Percentiles rank a stretch among this genome's conserved stretches.
Evolutionary conservation across 768 basidiomycete species (phyloP).

Genomic region (Lactarius hengduanensis): DNA sequence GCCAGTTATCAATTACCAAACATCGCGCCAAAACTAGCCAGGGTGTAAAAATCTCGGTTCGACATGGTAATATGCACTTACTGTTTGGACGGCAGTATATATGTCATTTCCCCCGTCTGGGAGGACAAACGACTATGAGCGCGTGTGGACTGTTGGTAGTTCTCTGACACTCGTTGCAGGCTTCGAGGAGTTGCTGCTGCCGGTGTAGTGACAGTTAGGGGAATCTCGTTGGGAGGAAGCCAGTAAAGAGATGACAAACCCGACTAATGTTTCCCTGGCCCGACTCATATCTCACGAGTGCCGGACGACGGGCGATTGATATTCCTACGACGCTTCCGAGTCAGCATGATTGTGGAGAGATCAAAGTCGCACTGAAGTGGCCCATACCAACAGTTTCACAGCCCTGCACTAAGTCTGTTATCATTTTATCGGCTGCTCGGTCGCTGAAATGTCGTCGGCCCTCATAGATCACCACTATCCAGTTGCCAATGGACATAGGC

Average conservation of each 20-base stretch:
- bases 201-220: background rate
- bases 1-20: conserved; percentile 1
- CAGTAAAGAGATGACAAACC: conserved; percentile 2
- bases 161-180: conserved; percentile 47
- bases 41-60: background rate
- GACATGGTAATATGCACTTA: conserved; percentile 40
- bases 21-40: conserved; percentile 14
- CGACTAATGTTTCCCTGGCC: conserved; percentile 51
- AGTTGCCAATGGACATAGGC: conserved; percentile 51
- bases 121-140: conserved; percentile 18
- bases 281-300: conserved; percentile 52
- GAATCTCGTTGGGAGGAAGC: background rate
- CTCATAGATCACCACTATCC: conserved; percentile 70
- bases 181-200: conserved; percentile 52
- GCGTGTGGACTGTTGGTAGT: conserved; percentile 37
- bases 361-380: background rate
- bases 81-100: conserved; percentile 77
- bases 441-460: conserved; percentile 51
- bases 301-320: conserved; percentile 43
- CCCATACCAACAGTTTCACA: conserved; percentile 59
- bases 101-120: conserved; percentile 58
- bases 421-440: conserved; percentile 49
- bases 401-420: conserved; percentile 47
- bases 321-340: conserved; percentile 46
- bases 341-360: background rate